These are phyloP conservation scores for Boletus insuetus DNA, from an alignment of 768 basidiomycete species.

Conservation along the genomic window DNA sequence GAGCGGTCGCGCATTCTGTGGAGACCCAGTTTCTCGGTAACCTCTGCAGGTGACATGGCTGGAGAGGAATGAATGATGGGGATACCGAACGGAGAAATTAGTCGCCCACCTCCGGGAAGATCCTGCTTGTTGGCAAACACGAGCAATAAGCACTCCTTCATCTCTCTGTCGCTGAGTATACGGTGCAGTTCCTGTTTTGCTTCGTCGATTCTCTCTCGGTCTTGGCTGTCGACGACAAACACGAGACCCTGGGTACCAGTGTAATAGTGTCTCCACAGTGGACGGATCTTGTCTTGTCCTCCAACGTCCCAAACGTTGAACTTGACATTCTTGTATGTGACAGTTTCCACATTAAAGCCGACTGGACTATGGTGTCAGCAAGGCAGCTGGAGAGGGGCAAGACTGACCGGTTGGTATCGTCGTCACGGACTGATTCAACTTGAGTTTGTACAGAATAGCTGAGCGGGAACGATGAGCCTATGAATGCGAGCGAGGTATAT, in stretches of 20 bases:
- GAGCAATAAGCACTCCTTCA: conserved; percentile 94
- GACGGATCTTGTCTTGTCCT: conserved; percentile 99
- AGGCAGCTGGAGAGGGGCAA: not conserved
- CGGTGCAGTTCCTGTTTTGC: conserved; percentile 94
- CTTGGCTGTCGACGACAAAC: conserved; percentile 97
- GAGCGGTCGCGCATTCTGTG: conserved; percentile 95
- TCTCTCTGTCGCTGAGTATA: conserved; percentile 94
- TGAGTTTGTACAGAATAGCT: conserved; percentile 99
- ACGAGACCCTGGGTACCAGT: conserved; percentile 98
- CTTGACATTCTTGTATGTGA: conserved; percentile 98
- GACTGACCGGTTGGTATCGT: conserved; percentile 89
- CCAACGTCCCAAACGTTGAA: conserved; percentile 97
- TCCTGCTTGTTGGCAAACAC: conserved; percentile 99
- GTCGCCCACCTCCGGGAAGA: conserved; percentile 81
- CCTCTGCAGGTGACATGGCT: conserved; percentile 99
- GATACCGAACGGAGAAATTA: not conserved
- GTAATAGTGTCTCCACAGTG: conserved; percentile 98
- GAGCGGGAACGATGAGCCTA: conserved; percentile 8
- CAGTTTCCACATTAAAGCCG: conserved; percentile 99
- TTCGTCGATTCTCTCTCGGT: conserved; percentile 93
- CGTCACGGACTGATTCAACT: conserved; percentile 97
- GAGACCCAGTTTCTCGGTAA: conserved; percentile 94
- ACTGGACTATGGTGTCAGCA: conserved; percentile 44
- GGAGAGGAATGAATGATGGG: conserved; percentile 1
- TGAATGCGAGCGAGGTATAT: not conserved